Conservation (phyloP, 1,284 basidiomycete genomes). For the Ustilago sp. region DNA sequence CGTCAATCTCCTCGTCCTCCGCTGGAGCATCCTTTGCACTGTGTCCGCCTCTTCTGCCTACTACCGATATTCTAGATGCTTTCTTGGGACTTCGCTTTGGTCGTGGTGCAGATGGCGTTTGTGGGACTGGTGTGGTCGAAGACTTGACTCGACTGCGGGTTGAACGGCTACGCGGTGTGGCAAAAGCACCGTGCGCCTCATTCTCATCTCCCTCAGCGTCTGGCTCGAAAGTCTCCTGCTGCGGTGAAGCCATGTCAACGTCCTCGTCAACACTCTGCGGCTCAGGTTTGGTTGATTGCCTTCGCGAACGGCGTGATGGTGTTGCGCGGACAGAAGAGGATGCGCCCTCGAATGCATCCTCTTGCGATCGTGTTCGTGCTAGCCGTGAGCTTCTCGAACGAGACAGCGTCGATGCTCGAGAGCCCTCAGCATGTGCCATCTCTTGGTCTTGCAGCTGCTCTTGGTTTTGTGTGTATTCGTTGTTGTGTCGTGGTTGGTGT, state of each 20-base stretch:
- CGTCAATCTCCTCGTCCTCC: constrained; percentile 22
- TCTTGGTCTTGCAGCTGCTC: constrained; percentile 24
- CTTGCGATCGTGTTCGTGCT: constrained; percentile 30
- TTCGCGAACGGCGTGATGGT: constrained; percentile 41
- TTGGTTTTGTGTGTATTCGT: background rate
- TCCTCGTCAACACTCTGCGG: constrained; percentile 17
- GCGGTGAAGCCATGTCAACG: constrained; percentile 17
- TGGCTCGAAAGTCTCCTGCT: constrained; percentile 10
- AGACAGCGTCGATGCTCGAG: constrained; percentile 9
- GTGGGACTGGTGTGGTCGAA: constrained; percentile 33
- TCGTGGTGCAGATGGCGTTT: constrained; percentile 19
- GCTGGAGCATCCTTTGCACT: constrained; percentile 18
- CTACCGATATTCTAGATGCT: constrained; percentile 23
- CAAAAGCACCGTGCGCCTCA: constrained; percentile 13
- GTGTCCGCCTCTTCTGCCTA: constrained; percentile 13
- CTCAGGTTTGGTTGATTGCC: constrained; percentile 34
- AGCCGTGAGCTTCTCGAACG: constrained; percentile 34
- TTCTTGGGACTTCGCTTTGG: constrained; percentile 30
- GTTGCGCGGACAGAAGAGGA: constrained; percentile 20
- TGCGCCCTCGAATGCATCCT: constrained; percentile 26
- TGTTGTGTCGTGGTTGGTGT: constrained; percentile 1
- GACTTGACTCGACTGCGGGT: constrained; percentile 28
- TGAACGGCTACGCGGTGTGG: constrained; percentile 29
- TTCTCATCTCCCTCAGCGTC: constrained; percentile 15
- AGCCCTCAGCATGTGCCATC: constrained; percentile 21